Conservation (phyloP, 768 basidiomycete genomes). For the Pilatotrama ljubarskyi region DNA sequence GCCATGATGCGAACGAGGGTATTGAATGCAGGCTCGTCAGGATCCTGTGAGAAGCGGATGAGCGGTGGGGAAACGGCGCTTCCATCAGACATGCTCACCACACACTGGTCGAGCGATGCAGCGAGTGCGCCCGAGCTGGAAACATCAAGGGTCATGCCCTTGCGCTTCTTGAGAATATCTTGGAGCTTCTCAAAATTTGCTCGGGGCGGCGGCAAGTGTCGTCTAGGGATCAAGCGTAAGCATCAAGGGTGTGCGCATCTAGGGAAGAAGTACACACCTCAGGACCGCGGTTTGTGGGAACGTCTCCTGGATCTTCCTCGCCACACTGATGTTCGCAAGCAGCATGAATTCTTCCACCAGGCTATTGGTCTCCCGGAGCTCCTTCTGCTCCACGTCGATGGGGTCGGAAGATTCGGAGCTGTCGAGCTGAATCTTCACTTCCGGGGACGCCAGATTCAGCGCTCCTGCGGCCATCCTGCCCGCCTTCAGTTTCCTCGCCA, state of each 20-base stretch:
- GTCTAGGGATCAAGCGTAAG: constrained; percentile 42
- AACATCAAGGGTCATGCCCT: constrained; percentile 81
- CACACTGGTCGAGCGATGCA: constrained; percentile 80
- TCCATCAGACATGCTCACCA: constrained; percentile 49
- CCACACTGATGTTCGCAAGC: constrained; percentile 94
- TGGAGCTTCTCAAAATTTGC: constrained; percentile 95
- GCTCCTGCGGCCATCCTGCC: constrained; percentile 95
- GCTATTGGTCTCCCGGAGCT: constrained; percentile 89
- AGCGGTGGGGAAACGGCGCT: constrained; percentile 1
- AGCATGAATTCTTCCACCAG: constrained; percentile 99
- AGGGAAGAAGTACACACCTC: constrained; percentile 45
- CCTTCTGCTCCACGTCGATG: constrained; percentile 96
- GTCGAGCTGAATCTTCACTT: constrained; percentile 96
- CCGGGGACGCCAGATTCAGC: constrained; percentile 95
- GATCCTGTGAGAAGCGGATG: constrained; percentile 53
- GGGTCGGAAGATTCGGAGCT: constrained; percentile 93
- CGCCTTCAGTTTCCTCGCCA: constrained; percentile 84
- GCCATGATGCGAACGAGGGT: constrained; percentile 99
- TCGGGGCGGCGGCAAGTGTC: constrained; percentile 88
- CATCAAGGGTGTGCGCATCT: constrained; percentile 1
- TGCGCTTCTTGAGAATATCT: constrained; percentile 86
- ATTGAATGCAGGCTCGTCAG: constrained; percentile 86
- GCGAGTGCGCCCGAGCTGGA: constrained; percentile 91
- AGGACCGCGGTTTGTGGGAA: constrained; percentile 97
- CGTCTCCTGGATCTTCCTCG: constrained; percentile 85